Evolutionary conservation across 2,329 filamentous ascomycete genomes (phyloP).

Genomic region (Fusarium sp.): DNA sequence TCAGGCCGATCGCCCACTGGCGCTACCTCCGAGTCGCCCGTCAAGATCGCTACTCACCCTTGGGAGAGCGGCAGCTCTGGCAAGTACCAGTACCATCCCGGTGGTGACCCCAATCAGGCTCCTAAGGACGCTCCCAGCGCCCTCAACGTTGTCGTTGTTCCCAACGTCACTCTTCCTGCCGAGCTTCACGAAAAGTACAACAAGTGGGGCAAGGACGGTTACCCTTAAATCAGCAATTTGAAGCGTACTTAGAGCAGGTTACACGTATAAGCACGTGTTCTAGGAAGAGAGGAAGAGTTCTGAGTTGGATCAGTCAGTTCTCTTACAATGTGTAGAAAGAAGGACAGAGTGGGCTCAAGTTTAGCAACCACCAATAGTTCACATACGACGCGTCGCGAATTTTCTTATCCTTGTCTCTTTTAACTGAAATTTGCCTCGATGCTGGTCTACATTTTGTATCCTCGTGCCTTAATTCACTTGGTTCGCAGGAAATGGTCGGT

Average conservation of each 20-base stretch:
- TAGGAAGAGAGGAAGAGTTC: conserved; percentile 19
- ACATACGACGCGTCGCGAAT: conserved; percentile 38
- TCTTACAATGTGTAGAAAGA: conserved; percentile 40
- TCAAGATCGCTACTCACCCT: conserved; percentile 85
- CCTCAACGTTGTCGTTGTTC: conserved; percentile 92
- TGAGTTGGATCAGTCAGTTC: conserved; percentile 20
- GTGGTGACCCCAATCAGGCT: conserved; percentile 78
- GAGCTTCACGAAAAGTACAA: conserved; percentile 96
- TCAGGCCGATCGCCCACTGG: conserved; percentile 85
- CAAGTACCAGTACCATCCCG: conserved; percentile 85
- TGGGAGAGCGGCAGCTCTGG: conserved; percentile 80
- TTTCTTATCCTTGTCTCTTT: conserved; percentile 41
- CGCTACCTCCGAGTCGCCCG: conserved; percentile 81
- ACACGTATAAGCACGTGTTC: conserved; percentile 28
- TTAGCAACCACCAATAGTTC: conserved; percentile 42
- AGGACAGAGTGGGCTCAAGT: conserved; percentile 37
- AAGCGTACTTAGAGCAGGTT: conserved; percentile 18
- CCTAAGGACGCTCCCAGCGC: conserved; percentile 94
- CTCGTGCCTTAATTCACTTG: not conserved
- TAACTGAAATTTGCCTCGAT: conserved; percentile 32
- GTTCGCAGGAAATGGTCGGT: not conserved
- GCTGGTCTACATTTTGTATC: not conserved
- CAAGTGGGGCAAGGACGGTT: conserved; percentile 99
- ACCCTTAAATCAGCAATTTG: conserved; percentile 59
- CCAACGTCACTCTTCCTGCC: conserved; percentile 93